These are phyloP conservation scores for Diaporthe humulicola DNA, from an alignment of 2,329 filamentous ascomycete species.

Conservation along the genomic window DNA sequence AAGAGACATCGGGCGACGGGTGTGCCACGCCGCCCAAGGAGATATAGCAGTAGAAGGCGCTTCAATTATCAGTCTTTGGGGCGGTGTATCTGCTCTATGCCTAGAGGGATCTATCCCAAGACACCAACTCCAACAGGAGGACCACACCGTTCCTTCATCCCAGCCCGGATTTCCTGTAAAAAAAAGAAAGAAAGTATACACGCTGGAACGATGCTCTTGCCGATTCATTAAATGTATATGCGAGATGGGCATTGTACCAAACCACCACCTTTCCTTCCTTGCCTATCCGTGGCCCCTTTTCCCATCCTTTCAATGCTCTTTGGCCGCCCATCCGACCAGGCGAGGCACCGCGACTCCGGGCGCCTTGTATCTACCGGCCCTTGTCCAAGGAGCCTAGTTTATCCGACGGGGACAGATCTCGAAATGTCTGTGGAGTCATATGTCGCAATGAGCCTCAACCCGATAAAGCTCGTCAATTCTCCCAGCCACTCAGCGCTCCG, in stretches of 20 bases:
- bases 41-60: background rate
- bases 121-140: background rate
- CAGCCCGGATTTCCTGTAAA: background rate
- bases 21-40: background rate
- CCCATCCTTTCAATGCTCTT: conserved; percentile 4
- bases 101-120: background rate
- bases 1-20: background rate
- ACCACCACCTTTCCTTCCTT: background rate
- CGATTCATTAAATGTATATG: conserved; percentile 31
- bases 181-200: background rate
- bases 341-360: conserved; percentile 8
- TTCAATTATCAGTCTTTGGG: background rate
- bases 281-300: conserved; percentile 15
- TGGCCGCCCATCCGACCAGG: background rate
- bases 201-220: conserved; percentile 26
- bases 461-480: background rate
- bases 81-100: background rate
- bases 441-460: background rate
- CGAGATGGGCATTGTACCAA: conserved; percentile 28
- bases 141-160: background rate
- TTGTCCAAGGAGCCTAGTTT: background rate
- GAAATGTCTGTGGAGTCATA: background rate
- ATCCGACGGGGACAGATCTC: background rate
- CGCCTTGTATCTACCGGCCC: background rate
- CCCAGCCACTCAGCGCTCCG: background rate